phyloP scores from a whole-genome alignment of 2,329 filamentous ascomycete genomes.

The Alternaria brassicicola region DNA sequence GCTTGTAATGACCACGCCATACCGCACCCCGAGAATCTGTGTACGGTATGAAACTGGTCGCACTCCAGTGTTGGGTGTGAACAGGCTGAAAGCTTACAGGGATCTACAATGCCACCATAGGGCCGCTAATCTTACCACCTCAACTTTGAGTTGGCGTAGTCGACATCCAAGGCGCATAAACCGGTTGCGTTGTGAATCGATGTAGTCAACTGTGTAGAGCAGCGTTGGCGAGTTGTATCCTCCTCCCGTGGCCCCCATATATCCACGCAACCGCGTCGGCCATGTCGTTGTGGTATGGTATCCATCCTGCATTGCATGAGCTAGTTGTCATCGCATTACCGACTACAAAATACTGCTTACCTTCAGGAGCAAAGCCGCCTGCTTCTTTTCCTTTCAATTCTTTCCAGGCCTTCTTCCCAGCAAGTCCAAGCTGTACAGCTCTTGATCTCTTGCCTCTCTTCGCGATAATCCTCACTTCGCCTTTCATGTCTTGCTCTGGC shows the following conservation, averaged over 20 bases:
- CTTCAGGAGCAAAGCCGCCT: conserved; percentile 34
- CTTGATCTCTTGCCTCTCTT: conserved; percentile 35
- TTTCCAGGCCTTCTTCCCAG: conserved; percentile 37
- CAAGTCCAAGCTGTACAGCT: conserved; percentile 35
- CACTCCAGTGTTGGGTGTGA: not conserved
- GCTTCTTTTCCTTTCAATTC: conserved; percentile 37
- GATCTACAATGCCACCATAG: not conserved
- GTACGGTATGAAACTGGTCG: not conserved
- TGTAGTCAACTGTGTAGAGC: conserved; percentile 30
- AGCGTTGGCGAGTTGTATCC: conserved; percentile 39
- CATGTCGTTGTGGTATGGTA: conserved; percentile 44
- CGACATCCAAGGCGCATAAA: conserved; percentile 11
- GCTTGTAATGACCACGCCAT: not conserved
- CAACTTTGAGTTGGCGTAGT: not conserved
- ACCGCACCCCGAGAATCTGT: not conserved
- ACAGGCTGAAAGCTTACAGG: conserved; percentile 1
- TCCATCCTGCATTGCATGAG: conserved; percentile 35
- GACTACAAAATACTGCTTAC: conserved; percentile 19
- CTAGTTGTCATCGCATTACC: not conserved
- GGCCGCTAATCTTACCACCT: not conserved
- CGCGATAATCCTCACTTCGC: conserved; percentile 42
- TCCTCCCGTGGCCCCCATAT: conserved; percentile 42
- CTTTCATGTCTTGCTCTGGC: conserved; percentile 41
- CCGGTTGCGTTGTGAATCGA: conserved; percentile 9
- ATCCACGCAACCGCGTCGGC: conserved; percentile 46